Evolutionary conservation across 2,329 filamentous ascomycete genomes (phyloP).

Genomic region (Torrubiella hemipterigena): DNA sequence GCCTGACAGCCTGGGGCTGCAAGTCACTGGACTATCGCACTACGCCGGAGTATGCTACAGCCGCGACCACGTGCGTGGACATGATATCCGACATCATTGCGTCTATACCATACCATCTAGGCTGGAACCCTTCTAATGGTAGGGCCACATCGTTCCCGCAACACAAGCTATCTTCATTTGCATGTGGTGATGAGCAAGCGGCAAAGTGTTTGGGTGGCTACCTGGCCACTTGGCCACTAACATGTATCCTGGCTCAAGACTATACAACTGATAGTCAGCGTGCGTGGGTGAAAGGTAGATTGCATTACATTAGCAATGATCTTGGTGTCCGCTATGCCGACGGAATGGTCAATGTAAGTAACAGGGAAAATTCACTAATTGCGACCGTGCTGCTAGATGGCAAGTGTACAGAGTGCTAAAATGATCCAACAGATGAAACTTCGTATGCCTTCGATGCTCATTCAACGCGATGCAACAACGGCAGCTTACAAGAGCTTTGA

Average conservation of each 20-base stretch:
- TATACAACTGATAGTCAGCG: conserved; percentile 47
- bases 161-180: conserved; percentile 31
- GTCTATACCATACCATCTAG: conserved; percentile 47
- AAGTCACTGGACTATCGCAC: conserved; percentile 50
- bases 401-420: no score
- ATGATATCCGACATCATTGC: conserved; percentile 48
- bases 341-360: conserved; percentile 40
- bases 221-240: conserved; percentile 47
- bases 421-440: conserved; percentile 33
- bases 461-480: conserved; percentile 40
- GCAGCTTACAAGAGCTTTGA: conserved; percentile 23
- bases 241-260: conserved; percentile 41
- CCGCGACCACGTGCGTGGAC: conserved; percentile 36
- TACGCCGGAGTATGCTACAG: conserved; percentile 47
- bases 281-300: conserved; percentile 39
- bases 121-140: no score
- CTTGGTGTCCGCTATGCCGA: conserved; percentile 47
- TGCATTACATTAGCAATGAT: conserved; percentile 41
- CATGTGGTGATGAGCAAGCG: conserved; percentile 34
- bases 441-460: conserved; percentile 51
- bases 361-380: no score
- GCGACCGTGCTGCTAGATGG: no score
- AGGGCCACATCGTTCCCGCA: no score
- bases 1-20: conserved; percentile 49
- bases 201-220: conserved; percentile 45